Evolutionary conservation across 164 flowering plant genomes (phyloP).

Genomic region (Berberis thunbergii): DNA sequence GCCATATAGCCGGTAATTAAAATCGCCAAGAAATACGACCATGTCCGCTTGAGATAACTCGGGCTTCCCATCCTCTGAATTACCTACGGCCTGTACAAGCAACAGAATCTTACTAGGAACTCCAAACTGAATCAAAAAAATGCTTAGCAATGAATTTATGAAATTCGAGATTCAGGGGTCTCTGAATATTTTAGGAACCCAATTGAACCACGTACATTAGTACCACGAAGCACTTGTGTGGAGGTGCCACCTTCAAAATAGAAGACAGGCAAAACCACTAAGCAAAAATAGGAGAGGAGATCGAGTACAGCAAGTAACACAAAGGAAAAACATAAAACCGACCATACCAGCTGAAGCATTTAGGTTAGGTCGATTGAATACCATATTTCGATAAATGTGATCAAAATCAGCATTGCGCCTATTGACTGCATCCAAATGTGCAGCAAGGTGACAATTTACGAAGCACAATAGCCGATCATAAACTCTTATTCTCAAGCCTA

Average conservation of each 20-base stretch:
- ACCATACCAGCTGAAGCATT: conserved; percentile 70
- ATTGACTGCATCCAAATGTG: conserved; percentile 94
- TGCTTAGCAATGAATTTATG: background rate
- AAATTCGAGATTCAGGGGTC: background rate
- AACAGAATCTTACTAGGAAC: conserved; percentile 6
- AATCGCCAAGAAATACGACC: conserved; percentile 87
- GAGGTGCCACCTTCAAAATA: conserved; percentile 71
- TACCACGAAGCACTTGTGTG: conserved; percentile 34
- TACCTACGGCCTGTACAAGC: conserved; percentile 30
- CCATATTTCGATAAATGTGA: conserved; percentile 71
- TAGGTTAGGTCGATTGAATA: conserved; percentile 56
- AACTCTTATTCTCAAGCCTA: conserved; percentile 89
- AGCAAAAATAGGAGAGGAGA: conserved; percentile 44
- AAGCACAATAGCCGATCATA: conserved; percentile 85
- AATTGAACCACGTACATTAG: conserved; percentile 46
- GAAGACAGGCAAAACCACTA: conserved; percentile 43
- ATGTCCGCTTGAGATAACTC: conserved; percentile 93
- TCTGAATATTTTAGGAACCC: background rate
- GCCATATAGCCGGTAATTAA: conserved; percentile 87
- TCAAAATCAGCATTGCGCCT: conserved; percentile 97
- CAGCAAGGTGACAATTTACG: conserved; percentile 96
- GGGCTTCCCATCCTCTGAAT: conserved; percentile 50
- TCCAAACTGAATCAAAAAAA: background rate
- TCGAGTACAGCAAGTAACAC: conserved; percentile 34
- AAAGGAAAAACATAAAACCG: conserved; percentile 29